phyloP scores from a whole-genome alignment of 352 stramenopile species.

The Pythium insidiosum region DNA sequence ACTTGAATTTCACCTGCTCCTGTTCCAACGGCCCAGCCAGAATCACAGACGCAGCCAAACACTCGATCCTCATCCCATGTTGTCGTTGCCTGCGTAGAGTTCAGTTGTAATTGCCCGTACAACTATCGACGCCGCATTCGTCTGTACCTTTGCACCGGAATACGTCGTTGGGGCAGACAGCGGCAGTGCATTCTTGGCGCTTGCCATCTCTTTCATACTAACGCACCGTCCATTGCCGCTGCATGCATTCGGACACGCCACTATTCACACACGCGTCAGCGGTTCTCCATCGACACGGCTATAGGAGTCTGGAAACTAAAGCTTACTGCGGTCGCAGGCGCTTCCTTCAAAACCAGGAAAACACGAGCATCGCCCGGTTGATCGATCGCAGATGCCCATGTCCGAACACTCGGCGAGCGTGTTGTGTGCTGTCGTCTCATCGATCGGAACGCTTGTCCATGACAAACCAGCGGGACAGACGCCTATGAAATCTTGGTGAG shows the following conservation, averaged over 20 bases:
- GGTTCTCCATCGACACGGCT: too few relatives aligned
- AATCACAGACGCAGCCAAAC: conserved; percentile 77
- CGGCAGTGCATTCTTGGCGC: conserved; percentile 34
- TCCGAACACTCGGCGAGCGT: conserved; percentile 48
- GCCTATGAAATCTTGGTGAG: conserved; percentile 17
- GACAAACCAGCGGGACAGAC: conserved; percentile 54
- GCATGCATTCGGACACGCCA: conserved; percentile 44
- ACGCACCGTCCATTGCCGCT: conserved; percentile 66
- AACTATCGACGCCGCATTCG: too few relatives aligned
- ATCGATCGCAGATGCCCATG: conserved; percentile 49
- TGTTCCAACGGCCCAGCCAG: conserved; percentile 64
- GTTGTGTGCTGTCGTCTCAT: conserved; percentile 30
- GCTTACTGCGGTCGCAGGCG: conserved; percentile 66
- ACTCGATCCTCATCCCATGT: conserved; percentile 76
- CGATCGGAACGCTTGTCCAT: conserved; percentile 47
- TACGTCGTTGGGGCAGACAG: conserved; percentile 54
- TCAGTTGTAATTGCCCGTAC: too few relatives aligned
- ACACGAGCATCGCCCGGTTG: conserved; percentile 51
- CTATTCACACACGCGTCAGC: too few relatives aligned
- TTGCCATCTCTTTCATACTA: conserved; percentile 54
- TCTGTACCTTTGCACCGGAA: conserved; percentile 34
- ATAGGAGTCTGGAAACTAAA: too few relatives aligned
- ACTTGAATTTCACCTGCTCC: conserved; percentile 64
- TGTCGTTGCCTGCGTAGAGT: conserved; percentile 26
- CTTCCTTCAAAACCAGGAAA: conserved; percentile 58